A percentile compares a stretch with the other conserved stretches of the same genome.
Evolutionary conservation across 768 basidiomycete species (phyloP).

Genomic region (Collybiopsis confluens): DNA sequence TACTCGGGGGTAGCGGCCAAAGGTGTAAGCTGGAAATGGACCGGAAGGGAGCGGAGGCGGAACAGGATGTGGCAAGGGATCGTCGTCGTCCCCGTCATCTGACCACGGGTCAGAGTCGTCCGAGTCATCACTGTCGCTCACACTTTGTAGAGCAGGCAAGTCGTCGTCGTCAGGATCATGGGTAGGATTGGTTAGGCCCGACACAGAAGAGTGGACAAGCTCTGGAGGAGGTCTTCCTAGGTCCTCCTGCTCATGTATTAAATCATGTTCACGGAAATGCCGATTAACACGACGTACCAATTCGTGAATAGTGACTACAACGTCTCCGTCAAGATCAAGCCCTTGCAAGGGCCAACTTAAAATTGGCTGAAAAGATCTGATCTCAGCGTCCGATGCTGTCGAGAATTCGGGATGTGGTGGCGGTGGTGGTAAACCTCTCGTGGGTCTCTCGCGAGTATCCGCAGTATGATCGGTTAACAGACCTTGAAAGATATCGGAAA

Average conservation of each 20-base stretch:
- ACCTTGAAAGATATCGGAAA: constrained; percentile 1
- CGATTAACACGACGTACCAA: too few species aligned
- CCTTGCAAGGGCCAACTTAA: not conserved
- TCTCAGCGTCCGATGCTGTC: too few species aligned
- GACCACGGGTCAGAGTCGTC: constrained; percentile 11
- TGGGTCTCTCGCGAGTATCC: not conserved
- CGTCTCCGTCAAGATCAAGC: not conserved
- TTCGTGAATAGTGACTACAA: not conserved
- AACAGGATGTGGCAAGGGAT: not conserved
- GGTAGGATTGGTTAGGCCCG: not conserved
- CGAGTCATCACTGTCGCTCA: constrained; percentile 25
- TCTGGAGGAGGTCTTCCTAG: too few species aligned
- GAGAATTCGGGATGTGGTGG: too few species aligned
- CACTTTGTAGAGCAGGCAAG: constrained; percentile 30
- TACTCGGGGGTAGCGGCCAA: not conserved
- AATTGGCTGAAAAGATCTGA: not conserved
- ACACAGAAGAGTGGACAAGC: not conserved
- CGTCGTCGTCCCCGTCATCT: not conserved
- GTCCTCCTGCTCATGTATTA: too few species aligned
- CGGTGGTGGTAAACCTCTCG: too few species aligned
- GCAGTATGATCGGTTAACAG: not conserved
- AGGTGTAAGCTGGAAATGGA: not conserved
- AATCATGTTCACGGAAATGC: too few species aligned
- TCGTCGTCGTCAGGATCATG: constrained; percentile 8
- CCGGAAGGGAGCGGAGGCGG: not conserved